Base-by-base conservation (phyloP, 2,329 filamentous ascomycete species). In the Neopestalotiopsis sp. region DNA sequence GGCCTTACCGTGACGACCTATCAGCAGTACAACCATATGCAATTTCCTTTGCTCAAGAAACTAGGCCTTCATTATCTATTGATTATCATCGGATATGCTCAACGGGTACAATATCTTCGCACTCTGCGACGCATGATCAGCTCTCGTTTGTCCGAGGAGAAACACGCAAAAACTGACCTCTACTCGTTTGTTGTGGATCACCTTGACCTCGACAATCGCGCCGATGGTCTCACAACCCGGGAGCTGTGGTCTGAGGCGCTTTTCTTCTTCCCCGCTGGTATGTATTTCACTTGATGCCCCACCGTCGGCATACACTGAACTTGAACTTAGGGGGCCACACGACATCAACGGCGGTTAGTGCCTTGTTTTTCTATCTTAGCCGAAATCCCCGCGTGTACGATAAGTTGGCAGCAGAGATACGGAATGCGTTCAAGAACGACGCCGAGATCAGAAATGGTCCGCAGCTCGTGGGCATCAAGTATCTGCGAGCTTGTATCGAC, bases 111-210 rank as follows among this genome's bases (percentile, higher is more conserved):
- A 28, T 28, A 28, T 28, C 24, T 28, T 28, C 24, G 24, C 24
- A 28, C 24, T 28, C 24, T 28, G 24, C 24, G 24, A 28, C 24
- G 24, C 24, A 69, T 28, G 9, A 72, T 73, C 66, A 69, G 17
- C 7, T n/a, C 45, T 6, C 60, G 60, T 2, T 7, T 32, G 1
- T 30, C 59, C 32, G 13, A 17, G 3, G 60, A 30, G 2, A 65
- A 6, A 17, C 24, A 65, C 0, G 67, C 67, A 9, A 65, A 40
- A n/a, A 12, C 7, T 17, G 56, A 58, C 56, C 56, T 58, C 4
- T 58, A 58, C 24, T 58, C 20, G 4, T 20, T 58, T 17, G 4
- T 58, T 1, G 56, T 20, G 10, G 24, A 28, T 28, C 24, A 28
- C 3, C 56, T 20, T 1, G 56, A 17, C 14, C 56, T 58, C 20